These are phyloP conservation scores for Mycena crocata DNA, from an alignment of 768 basidiomycete species.

Conservation along the genomic window DNA sequence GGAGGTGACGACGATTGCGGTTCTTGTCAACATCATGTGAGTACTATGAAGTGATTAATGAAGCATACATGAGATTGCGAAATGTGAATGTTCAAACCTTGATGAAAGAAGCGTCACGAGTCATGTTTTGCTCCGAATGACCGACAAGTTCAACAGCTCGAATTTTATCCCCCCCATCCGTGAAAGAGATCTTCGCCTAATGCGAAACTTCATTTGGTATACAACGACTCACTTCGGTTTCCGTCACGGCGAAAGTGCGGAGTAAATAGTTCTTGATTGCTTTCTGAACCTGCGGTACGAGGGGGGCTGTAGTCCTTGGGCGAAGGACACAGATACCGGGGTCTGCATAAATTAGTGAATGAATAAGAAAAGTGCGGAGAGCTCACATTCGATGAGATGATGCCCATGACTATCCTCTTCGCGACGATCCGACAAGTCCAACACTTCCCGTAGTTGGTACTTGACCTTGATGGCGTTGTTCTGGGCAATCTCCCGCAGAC, in stretches of 20 bases:
- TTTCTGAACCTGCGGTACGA: background rate
- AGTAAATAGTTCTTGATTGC: background rate
- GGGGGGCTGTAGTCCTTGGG: background rate
- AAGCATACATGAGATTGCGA: background rate
- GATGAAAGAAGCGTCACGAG: slow-evolving; percentile 14
- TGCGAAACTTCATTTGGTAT: slow-evolving; percentile 1
- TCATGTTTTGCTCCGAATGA: slow-evolving; percentile 9
- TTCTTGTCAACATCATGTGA: too few relatives aligned
- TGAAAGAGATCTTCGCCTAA: slow-evolving; percentile 11
- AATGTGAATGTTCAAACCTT: too few relatives aligned
- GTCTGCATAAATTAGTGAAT: background rate
- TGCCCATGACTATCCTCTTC: slow-evolving; percentile 10
- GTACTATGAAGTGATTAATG: slow-evolving; percentile 3
- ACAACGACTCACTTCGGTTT: background rate
- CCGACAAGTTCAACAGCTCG: background rate
- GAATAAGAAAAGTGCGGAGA: background rate
- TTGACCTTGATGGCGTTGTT: slow-evolving; percentile 13
- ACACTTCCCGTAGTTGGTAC: too few relatives aligned
- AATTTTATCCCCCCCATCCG: too few relatives aligned
- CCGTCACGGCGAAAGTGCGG: background rate
- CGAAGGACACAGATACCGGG: slow-evolving; percentile 4
- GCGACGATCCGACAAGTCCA: background rate
- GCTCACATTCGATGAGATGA: background rate
- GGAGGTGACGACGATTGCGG: background rate
- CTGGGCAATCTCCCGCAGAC: too few relatives aligned